Percentiles rank a stretch among this genome's conserved stretches.
Conservation (phyloP, 2,329 filamentous ascomycete genomes). For the Ophiocordyceps robertsii region DNA sequence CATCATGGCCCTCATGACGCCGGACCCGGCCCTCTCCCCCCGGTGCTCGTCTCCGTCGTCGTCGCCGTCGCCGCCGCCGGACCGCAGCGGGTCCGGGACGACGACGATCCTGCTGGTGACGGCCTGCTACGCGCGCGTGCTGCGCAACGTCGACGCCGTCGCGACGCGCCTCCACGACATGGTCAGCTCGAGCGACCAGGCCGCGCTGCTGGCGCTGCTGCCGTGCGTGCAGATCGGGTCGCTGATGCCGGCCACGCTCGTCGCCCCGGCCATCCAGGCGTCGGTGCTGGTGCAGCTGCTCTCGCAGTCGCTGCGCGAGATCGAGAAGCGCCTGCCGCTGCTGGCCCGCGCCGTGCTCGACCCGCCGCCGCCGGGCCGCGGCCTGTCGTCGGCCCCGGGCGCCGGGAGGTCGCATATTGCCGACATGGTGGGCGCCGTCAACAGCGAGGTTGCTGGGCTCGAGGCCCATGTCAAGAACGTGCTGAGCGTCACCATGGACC, state of each 20-base stretch:
- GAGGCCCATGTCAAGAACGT: conserved; percentile 2
- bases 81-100: background rate
- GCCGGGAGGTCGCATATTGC: background rate
- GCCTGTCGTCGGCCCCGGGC: background rate
- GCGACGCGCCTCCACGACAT: background rate
- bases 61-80: background rate
- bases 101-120: conserved; percentile 2
- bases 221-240: conserved; percentile 1
- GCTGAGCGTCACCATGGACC: background rate
- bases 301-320: conserved; percentile 2
- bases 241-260: background rate
- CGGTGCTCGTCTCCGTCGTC: background rate
- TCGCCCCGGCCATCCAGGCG: conserved; percentile 1
- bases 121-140: conserved; percentile 2
- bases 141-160: conserved; percentile 1
- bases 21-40: background rate
- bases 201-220: conserved; percentile 1
- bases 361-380: background rate
- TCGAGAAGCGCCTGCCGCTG: conserved; percentile 1
- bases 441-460: background rate
- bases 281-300: conserved; percentile 2
- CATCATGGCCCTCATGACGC: background rate
- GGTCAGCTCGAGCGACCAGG: conserved; percentile 1
- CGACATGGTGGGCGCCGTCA: conserved; percentile 1
- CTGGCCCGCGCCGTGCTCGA: background rate